Evolutionary conservation across 805 yeast genomes (phyloP).

Genomic region (Ogataea polymorpha): DNA sequence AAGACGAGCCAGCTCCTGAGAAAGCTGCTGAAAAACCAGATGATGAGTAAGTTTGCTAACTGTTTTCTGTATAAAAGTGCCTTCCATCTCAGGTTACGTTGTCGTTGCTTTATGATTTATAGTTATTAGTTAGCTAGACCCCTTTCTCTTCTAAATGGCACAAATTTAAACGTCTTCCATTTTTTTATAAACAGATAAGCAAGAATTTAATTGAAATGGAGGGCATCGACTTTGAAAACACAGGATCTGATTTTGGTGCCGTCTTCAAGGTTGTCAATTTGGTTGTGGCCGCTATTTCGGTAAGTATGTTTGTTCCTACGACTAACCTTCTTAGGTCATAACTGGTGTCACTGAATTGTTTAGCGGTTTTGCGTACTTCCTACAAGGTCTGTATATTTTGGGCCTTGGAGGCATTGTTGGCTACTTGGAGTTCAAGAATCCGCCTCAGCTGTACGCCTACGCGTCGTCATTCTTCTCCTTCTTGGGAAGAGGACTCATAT

Average conservation of each 20-base stretch:
- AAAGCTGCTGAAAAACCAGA: conserved; percentile 32
- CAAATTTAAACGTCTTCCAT: conserved; percentile 3
- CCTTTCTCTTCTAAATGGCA: conserved; percentile 10
- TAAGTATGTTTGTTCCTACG: conserved; percentile 30
- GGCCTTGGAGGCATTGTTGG: conserved; percentile 54
- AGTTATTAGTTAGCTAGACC: conserved; percentile 23
- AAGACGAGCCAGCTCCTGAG: conserved; percentile 47
- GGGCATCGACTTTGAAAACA: conserved; percentile 42
- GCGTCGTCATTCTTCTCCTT: conserved; percentile 69
- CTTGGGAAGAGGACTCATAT: conserved; percentile 70
- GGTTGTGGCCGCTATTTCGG: conserved; percentile 51
- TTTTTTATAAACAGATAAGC: conserved; percentile 7
- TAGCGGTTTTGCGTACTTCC: conserved; percentile 40
- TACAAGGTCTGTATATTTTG: conserved; percentile 57
- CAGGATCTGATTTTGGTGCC: conserved; percentile 42
- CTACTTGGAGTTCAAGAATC: conserved; percentile 43
- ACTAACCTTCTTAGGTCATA: conserved; percentile 32
- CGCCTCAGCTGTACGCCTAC: conserved; percentile 60
- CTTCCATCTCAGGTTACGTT: conserved; percentile 17
- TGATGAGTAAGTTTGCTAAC: conserved; percentile 26
- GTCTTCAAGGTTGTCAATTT: conserved; percentile 52
- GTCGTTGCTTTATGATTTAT: conserved; percentile 24
- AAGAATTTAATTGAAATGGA: conserved; percentile 20
- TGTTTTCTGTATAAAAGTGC: conserved; percentile 25
- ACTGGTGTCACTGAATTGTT: conserved; percentile 51